Conservation (phyloP, 169 alveolate genomes). For the Eimeria sp. region DNA sequence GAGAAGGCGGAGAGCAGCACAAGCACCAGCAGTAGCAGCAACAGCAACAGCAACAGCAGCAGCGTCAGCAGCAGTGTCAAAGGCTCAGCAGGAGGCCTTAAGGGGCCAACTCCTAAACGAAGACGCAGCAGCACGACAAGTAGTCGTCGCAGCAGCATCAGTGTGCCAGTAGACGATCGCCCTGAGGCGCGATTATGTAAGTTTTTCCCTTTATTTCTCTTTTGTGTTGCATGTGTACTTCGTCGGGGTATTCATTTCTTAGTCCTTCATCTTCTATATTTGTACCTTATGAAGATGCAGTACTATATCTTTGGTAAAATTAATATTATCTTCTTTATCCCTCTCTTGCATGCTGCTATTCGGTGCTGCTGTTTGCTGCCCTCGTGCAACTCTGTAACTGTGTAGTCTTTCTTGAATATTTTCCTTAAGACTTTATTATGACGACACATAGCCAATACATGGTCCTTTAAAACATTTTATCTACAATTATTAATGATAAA, state of each 20-base stretch:
- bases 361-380: no score
- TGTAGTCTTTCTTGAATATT: no score
- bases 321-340: no score
- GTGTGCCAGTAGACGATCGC: slow-evolving; percentile 5
- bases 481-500: no score
- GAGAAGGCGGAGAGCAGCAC: neutral
- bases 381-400: no score
- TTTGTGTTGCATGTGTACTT: neutral
- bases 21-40: slow-evolving; percentile 8
- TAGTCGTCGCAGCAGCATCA: slow-evolving; percentile 66
- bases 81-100: neutral
- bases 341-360: no score
- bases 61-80: slow-evolving; percentile 24
- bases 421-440: no score
- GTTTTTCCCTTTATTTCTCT: neutral
- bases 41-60: slow-evolving; percentile 24
- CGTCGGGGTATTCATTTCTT: no score
- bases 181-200: neutral
- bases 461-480: neutral
- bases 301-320: no score
- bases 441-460: no score
- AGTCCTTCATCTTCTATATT: neutral
- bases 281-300: no score
- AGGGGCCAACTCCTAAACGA: neutral
- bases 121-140: slow-evolving; percentile 64